A percentile compares a stretch with the other conserved stretches of the same genome.
phyloP scores from a whole-genome alignment of 2,329 filamentous ascomycete species.

The Diaporthe sp. region DNA sequence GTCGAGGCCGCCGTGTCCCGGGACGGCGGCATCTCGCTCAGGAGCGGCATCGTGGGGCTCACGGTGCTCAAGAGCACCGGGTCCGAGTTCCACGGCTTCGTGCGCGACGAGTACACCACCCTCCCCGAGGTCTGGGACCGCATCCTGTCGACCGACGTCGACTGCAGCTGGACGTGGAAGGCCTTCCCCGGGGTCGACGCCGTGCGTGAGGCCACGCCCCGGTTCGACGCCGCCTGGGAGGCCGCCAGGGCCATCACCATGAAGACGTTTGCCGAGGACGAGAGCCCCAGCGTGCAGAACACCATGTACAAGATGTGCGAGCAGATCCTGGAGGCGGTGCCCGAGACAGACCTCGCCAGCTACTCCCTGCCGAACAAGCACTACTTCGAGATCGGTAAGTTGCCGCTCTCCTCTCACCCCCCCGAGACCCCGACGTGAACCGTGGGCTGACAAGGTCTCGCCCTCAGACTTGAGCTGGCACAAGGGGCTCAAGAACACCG shows the following conservation, averaged over 20 bases:
- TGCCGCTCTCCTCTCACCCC: not conserved
- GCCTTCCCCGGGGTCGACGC: slow-evolving; percentile 75
- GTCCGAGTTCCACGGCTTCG: slow-evolving; percentile 94
- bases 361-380: slow-evolving; percentile 98
- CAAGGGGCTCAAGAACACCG: slow-evolving; percentile 94
- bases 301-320: slow-evolving; percentile 99
- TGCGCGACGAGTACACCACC: slow-evolving; percentile 93
- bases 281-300: slow-evolving; percentile 92
- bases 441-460: slow-evolving; percentile 18
- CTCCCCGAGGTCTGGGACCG: slow-evolving; percentile 93
- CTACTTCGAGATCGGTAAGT: slow-evolving; percentile 94
- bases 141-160: slow-evolving; percentile 93
- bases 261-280: slow-evolving; percentile 89
- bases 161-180: slow-evolving; percentile 89
- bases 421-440: not conserved
- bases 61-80: slow-evolving; percentile 96
- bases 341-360: slow-evolving; percentile 78
- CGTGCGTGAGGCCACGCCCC: slow-evolving; percentile 72
- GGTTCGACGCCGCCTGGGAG: slow-evolving; percentile 85
- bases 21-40: slow-evolving; percentile 79
- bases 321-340: slow-evolving; percentile 82
- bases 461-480: slow-evolving; percentile 90
- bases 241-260: slow-evolving; percentile 88
- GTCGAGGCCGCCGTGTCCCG: slow-evolving; percentile 80
- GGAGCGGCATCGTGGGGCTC: slow-evolving; percentile 83